These are phyloP conservation scores for Corniculantispora saksenae DNA, from an alignment of 2,329 filamentous ascomycete genomes.

Conservation along the genomic window DNA sequence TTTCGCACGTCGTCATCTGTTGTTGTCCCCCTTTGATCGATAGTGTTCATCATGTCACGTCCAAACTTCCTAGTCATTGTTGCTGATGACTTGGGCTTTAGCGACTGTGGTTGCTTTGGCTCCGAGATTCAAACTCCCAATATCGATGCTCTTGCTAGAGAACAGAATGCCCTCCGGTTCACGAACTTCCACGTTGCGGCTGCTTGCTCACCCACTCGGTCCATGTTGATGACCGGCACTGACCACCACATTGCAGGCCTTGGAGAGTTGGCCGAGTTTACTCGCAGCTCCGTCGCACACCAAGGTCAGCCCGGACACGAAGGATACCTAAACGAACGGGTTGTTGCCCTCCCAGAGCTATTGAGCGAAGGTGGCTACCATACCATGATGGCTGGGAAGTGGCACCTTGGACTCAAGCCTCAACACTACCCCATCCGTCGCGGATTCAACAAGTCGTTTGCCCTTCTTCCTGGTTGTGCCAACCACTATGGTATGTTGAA, in stretches of 20 bases:
- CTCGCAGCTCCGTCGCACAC: constrained; percentile 14
- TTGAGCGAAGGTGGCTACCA: constrained; percentile 33
- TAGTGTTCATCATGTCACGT: constrained; percentile 24
- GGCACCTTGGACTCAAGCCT: constrained; percentile 32
- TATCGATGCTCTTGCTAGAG: constrained; percentile 37
- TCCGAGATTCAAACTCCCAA: constrained; percentile 36
- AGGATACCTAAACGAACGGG: constrained; percentile 33
- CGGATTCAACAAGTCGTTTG: constrained; percentile 57
- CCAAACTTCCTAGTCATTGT: constrained; percentile 38
- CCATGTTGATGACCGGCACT: constrained; percentile 62
- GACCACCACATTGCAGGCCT: constrained; percentile 57
- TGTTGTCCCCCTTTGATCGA: neutral
- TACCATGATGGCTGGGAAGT: constrained; percentile 35
- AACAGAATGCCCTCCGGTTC: constrained; percentile 53
- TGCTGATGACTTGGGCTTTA: constrained; percentile 37
- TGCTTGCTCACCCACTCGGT: constrained; percentile 64
- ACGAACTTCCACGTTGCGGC: constrained; percentile 67
- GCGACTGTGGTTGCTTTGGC: constrained; percentile 33
- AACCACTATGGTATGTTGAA: constrained; percentile 38
- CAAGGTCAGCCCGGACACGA: constrained; percentile 31
- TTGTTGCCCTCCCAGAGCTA: constrained; percentile 32
- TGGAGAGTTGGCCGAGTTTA: constrained; percentile 53
- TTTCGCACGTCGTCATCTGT: neutral
- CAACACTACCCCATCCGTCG: constrained; percentile 51
- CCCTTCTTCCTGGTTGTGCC: constrained; percentile 54